Evolutionary conservation across 2,329 filamentous ascomycete species (phyloP), one percentile per base, ranked within the genome.

Genomic region (Cladophialophora chaetospira): DNA sequence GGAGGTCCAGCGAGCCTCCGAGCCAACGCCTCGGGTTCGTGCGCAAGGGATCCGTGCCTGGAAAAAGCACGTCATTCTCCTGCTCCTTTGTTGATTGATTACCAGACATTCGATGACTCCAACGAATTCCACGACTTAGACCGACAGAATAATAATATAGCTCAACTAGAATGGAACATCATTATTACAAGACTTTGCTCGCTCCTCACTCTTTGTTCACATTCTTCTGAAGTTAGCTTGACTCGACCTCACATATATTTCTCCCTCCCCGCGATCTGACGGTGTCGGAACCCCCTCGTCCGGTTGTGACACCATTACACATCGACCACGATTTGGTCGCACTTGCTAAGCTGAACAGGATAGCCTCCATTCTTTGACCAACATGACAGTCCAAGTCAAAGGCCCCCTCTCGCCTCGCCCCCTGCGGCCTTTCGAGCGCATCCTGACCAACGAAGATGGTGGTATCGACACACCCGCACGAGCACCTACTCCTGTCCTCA

Each of bases 391-490:
- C 26, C 48, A 21, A 29, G 48, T 31, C 1, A 21, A 31, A 15
- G 50, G 51, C 45, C 53, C 58, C 25, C 35, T 57, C 13, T 62
- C 62, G 9, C 62, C 62, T 52, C 59, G 62, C 11, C 62, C 62
- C 48, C 62, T 64, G 5, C 55, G 57, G n/a, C 62, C 62, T 9
- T 21, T 62, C 35, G 61, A 66, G 36, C 61, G 63, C 9, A 63
- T 63, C 51, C 62, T 64, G 58, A 70, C 69, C 61, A 70, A 67
- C 62, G 67, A 57, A 59, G 77, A 79, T 62, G 79, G 82, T 66
- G 77, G 83, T 51, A 86, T 89, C 69, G 82, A 87, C 67, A 92
- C 89, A 56, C 88, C 89, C 63, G 86, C 88, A 48, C 82, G 87
- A 62, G 84, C 87, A 45, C 83, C 86, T 33, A 87, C 88, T 42